phyloP scores from a whole-genome alignment of 2,329 filamentous ascomycete species.

The Fusarium sororula region DNA sequence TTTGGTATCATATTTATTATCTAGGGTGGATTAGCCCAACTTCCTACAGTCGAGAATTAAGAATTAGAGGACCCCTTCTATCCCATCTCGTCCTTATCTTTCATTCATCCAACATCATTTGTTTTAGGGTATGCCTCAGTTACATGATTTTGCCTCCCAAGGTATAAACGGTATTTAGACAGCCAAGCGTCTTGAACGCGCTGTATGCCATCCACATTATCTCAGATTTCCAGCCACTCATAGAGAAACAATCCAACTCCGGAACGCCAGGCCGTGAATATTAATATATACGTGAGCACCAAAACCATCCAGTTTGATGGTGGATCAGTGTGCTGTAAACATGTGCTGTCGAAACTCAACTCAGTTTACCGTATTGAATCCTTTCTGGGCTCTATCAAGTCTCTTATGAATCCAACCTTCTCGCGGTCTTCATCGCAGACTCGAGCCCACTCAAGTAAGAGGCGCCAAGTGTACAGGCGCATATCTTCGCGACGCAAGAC shows the following conservation, averaged over 20 bases:
- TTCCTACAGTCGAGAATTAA: conserved; percentile 22
- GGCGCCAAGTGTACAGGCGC: conserved; percentile 70
- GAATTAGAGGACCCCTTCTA: conserved; percentile 20
- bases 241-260: conserved; percentile 28
- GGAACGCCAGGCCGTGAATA: conserved; percentile 41
- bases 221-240: conserved; percentile 7
- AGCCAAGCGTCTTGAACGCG: not conserved
- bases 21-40: conserved; percentile 10
- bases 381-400: conserved; percentile 45
- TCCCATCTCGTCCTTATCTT: conserved; percentile 13
- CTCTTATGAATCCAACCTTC: conserved; percentile 55
- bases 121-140: conserved; percentile 10
- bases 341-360: conserved; percentile 2
- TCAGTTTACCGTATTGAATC: conserved; percentile 21
- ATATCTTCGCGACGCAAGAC: conserved; percentile 73
- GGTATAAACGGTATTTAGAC: conserved; percentile 1
- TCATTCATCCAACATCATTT: conserved; percentile 14
- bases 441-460: conserved; percentile 67
- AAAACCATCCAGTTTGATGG: not conserved
- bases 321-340: conserved; percentile 12
- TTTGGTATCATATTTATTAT: conserved; percentile 26
- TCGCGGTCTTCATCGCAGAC: conserved; percentile 58
- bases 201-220: conserved; percentile 25
- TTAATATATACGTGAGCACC: conserved; percentile 35
- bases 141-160: conserved; percentile 6